Evolutionary conservation across 2,329 filamentous ascomycete genomes (phyloP).

Genomic region (Basipetospora chlamydospora): DNA sequence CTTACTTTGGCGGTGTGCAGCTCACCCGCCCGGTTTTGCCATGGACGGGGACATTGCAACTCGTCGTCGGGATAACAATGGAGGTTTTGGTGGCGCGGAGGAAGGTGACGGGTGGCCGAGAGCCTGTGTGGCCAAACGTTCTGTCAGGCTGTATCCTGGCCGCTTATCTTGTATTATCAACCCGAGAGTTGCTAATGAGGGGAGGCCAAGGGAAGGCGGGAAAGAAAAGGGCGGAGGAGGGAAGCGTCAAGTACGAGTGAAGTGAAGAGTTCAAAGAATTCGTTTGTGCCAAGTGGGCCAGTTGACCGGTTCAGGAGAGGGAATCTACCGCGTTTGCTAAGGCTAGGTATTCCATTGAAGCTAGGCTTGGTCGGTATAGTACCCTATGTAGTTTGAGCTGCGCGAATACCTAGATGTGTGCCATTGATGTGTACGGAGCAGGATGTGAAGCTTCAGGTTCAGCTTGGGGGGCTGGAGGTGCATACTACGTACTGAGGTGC

Average conservation of each 20-base stretch:
- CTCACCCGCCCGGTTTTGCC: constrained; percentile 6
- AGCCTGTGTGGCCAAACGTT: constrained; percentile 1
- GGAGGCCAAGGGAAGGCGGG: background rate
- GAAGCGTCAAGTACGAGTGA: background rate
- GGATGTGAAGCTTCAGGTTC: too few species aligned
- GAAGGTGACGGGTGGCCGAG: background rate
- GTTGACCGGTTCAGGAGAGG: too few species aligned
- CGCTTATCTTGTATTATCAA: constrained; percentile 1
- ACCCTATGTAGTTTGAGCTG: too few species aligned
- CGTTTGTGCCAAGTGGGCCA: too few species aligned
- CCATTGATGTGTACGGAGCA: too few species aligned
- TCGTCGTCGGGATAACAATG: constrained; percentile 7
- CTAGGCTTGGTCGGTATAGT: too few species aligned
- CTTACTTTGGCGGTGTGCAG: constrained; percentile 15
- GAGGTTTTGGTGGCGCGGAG: constrained; percentile 6
- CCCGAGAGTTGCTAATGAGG: background rate
- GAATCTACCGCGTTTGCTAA: too few species aligned
- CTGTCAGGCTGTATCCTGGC: background rate
- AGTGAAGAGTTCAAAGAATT: too few species aligned
- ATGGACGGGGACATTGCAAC: constrained; percentile 7
- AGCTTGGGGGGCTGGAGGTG: too few species aligned
- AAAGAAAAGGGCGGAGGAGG: background rate
- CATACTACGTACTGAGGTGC: too few species aligned
- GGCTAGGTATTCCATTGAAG: too few species aligned
- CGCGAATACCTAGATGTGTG: too few species aligned